Percentiles rank a stretch among this genome's conserved stretches.
Evolutionary conservation across 441 rosid species (phyloP).

Genomic region (Metrosideros polymorpha): DNA sequence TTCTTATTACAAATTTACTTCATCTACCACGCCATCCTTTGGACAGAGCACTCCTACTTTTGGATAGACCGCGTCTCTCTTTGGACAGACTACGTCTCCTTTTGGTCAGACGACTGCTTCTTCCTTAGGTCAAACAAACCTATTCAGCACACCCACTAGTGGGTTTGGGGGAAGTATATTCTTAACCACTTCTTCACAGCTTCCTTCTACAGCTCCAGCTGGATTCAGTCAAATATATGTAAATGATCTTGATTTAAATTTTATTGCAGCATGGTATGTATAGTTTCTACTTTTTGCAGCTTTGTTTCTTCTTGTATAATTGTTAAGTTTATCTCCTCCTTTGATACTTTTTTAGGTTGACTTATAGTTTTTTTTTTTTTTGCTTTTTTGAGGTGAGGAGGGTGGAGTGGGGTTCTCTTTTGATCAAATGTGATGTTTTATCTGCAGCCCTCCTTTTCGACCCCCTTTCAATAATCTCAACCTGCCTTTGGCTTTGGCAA

Average conservation of each 20-base stretch:
- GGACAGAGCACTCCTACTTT: slow-evolving; percentile 40
- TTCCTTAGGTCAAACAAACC: slow-evolving; percentile 31
- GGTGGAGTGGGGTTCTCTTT: too few species aligned
- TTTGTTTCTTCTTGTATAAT: not conserved
- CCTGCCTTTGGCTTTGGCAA: slow-evolving; percentile 51
- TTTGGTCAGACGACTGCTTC: slow-evolving; percentile 13
- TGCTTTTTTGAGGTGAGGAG: too few species aligned
- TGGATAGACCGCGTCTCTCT: slow-evolving; percentile 20
- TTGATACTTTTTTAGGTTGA: not conserved
- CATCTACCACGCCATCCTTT: slow-evolving; percentile 31
- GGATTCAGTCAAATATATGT: slow-evolving; percentile 49
- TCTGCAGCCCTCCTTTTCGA: slow-evolving; percentile 38
- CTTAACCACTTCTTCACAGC: slow-evolving; percentile 39
- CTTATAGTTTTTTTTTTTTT: too few species aligned
- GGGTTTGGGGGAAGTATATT: slow-evolving; percentile 33
- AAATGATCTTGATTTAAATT: slow-evolving; percentile 5
- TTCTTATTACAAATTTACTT: not conserved
- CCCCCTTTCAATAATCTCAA: slow-evolving; percentile 54
- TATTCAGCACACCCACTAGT: slow-evolving; percentile 46
- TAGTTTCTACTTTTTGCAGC: not conserved
- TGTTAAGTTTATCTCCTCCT: not conserved
- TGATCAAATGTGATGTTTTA: slow-evolving; percentile 2
- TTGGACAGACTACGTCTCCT: slow-evolving; percentile 6
- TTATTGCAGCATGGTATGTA: not conserved
- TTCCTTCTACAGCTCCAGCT: slow-evolving; percentile 34